Conservation (phyloP, 306 rosid species). For the Prosopis cineraria region DNA sequence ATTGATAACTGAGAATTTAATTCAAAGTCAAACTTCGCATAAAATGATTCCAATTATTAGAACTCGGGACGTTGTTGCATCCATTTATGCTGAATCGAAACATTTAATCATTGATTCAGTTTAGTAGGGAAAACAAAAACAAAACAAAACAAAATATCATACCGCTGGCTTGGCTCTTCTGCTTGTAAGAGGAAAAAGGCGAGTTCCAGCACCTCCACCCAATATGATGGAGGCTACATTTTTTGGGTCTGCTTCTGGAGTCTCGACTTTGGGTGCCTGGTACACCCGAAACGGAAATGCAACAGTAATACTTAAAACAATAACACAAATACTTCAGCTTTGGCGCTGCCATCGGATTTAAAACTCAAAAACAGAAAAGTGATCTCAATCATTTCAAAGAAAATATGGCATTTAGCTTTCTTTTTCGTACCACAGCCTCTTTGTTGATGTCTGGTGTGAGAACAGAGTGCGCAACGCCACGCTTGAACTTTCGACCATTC, state of each 20-base stretch:
- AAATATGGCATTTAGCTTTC: not conserved
- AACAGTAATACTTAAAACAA: not conserved
- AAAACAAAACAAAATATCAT: slow-evolving; percentile 8
- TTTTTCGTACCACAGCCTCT: slow-evolving; percentile 45
- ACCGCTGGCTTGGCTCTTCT: slow-evolving; percentile 86
- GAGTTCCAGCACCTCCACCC: slow-evolving; percentile 93
- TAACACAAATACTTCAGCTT: not conserved
- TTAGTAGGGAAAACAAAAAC: not conserved
- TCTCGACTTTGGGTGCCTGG: slow-evolving; percentile 43
- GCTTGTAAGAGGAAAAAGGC: slow-evolving; percentile 83
- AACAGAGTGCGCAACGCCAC: slow-evolving; percentile 50
- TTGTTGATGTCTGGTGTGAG: slow-evolving; percentile 54
- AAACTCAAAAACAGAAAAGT: not conserved
- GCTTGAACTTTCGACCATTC: slow-evolving; percentile 35
- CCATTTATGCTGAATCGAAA: not conserved
- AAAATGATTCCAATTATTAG: not conserved
- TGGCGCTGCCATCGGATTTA: not conserved
- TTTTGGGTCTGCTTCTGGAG: slow-evolving; percentile 63
- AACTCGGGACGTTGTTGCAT: not conserved
- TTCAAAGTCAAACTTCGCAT: not conserved
- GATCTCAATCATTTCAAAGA: not conserved
- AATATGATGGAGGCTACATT: slow-evolving; percentile 80
- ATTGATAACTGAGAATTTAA: not conserved
- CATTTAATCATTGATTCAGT: not conserved
- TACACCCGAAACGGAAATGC: slow-evolving; percentile 42